Conservation (phyloP, 176 grass and related monocot genomes). For the Eleusine coracana region DNA sequence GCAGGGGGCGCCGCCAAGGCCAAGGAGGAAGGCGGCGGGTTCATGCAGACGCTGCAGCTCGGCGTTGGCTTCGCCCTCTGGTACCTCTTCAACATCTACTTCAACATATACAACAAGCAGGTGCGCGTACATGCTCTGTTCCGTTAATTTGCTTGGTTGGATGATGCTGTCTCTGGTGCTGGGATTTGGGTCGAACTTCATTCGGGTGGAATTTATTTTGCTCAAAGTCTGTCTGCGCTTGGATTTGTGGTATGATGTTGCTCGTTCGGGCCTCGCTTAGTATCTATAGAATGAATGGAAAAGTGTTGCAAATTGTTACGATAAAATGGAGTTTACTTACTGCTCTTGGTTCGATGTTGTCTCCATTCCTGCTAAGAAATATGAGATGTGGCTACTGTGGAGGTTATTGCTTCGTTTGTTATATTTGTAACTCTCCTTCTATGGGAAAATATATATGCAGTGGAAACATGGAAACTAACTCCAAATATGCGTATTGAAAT, state of each 20-base stretch:
- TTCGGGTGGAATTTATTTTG: not conserved
- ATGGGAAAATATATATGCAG: too few relatives aligned
- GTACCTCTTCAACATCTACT: constrained; percentile 89
- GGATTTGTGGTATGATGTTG: not conserved
- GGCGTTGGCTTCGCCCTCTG: constrained; percentile 62
- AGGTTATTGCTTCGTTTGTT: not conserved
- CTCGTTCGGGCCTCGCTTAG: not conserved
- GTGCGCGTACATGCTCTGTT: constrained; percentile 13
- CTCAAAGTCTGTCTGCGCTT: not conserved
- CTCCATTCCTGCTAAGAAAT: not conserved
- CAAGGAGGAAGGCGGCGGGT: constrained; percentile 14
- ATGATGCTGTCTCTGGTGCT: not conserved
- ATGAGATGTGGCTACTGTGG: not conserved
- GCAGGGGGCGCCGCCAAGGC: not conserved
- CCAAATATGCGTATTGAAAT: not conserved
- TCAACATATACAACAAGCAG: constrained; percentile 93
- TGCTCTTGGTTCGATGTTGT: not conserved
- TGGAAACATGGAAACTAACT: not conserved
- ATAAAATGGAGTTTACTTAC: not conserved
- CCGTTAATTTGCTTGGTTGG: not conserved
- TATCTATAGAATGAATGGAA: not conserved
- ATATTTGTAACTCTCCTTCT: not conserved
- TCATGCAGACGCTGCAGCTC: constrained; percentile 54
- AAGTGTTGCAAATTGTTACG: not conserved
- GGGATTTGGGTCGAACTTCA: too few relatives aligned